Percentiles rank a stretch among this genome's conserved stretches.
These are phyloP conservation scores for Lyophyllum shimeji DNA, from an alignment of 768 basidiomycete genomes.

Conservation along the genomic window DNA sequence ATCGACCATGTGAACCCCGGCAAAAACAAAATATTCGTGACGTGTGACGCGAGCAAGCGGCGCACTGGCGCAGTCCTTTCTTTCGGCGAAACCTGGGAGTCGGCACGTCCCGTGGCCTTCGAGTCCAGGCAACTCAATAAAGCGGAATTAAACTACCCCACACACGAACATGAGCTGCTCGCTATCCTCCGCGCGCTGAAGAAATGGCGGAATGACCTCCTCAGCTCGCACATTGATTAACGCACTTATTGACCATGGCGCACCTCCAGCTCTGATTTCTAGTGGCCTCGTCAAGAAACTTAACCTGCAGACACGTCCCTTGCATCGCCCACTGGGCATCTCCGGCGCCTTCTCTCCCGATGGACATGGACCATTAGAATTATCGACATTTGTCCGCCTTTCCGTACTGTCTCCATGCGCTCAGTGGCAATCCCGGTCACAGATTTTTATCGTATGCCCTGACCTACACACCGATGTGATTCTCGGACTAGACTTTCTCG, in stretches of 20 bases:
- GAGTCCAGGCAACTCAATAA: neutral
- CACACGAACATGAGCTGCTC: neutral
- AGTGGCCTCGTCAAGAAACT: neutral
- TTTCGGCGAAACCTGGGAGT: neutral
- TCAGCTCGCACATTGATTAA: neutral
- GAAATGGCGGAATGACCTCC: neutral
- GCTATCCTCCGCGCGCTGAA: neutral
- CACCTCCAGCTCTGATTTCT: neutral
- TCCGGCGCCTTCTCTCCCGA: neutral
- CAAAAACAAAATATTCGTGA: neutral
- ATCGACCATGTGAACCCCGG: neutral
- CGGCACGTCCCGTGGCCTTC: neutral
- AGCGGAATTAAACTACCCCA: neutral
- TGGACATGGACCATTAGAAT: neutral
- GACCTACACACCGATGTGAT: neutral
- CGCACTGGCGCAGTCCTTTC: neutral
- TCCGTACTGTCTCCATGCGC: neutral
- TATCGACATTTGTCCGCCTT: neutral
- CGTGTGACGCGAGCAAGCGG: neutral
- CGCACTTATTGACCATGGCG: neutral
- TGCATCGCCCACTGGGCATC: neutral
- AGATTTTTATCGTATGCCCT: neutral
- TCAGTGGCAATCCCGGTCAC: neutral
- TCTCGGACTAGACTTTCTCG: neutral
- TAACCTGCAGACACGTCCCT: neutral